These are phyloP conservation scores for Elsinoe perseae DNA, from an alignment of 2,329 filamentous ascomycete species.

Conservation along the genomic window DNA sequence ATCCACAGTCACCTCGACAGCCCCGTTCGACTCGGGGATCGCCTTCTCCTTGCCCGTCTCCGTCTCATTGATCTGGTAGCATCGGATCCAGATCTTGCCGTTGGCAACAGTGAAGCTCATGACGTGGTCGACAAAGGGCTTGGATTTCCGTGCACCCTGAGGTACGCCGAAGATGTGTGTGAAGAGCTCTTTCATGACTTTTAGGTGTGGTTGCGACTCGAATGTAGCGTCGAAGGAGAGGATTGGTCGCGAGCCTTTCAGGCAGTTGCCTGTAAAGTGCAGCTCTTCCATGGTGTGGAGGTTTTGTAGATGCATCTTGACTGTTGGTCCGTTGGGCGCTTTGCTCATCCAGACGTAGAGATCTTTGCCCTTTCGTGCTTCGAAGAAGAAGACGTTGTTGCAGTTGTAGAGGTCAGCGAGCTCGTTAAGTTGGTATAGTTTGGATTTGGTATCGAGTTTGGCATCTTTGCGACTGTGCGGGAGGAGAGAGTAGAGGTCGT, in stretches of 20 bases:
- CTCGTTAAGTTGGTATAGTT: slow-evolving; percentile 73
- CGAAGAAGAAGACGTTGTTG: slow-evolving; percentile 92
- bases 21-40: slow-evolving; percentile 17
- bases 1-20: slow-evolving; percentile 34
- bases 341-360: slow-evolving; percentile 91
- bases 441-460: slow-evolving; percentile 93
- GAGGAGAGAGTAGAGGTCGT: slow-evolving; percentile 79
- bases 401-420: slow-evolving; percentile 74
- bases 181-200: slow-evolving; percentile 82
- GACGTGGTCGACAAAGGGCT: slow-evolving; percentile 93
- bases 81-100: slow-evolving; percentile 90
- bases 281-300: slow-evolving; percentile 95
- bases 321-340: slow-evolving; percentile 71
- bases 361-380: slow-evolving; percentile 89
- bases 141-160: slow-evolving; percentile 76
- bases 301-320: slow-evolving; percentile 66
- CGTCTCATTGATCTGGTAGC: slow-evolving; percentile 86
- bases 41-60: slow-evolving; percentile 50
- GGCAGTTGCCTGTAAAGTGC: slow-evolving; percentile 91
- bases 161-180: slow-evolving; percentile 88
- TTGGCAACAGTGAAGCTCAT: slow-evolving; percentile 87
- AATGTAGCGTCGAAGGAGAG: slow-evolving; percentile 88
- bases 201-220: slow-evolving; percentile 60
- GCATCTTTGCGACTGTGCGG: slow-evolving; percentile 90
- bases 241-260: slow-evolving; percentile 85